Evolutionary conservation across 805 yeast genomes (phyloP), one percentile per base, ranked within the genome.

Genomic region (Candida sphagnicola): DNA sequence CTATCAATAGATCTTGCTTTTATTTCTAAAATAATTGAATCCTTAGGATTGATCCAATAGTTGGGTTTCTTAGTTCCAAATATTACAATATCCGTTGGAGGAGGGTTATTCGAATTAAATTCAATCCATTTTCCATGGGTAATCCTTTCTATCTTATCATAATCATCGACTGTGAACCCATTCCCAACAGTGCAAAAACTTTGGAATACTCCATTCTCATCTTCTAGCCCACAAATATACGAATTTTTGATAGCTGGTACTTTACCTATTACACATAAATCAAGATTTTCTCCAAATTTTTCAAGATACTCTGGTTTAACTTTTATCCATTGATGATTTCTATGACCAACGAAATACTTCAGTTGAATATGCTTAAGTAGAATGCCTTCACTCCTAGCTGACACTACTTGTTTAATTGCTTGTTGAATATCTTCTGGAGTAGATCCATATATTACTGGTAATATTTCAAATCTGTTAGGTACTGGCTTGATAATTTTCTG

Each of bases 301-400:
- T 80, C 83, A 38, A 89, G 65, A 53, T 89, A 90, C 48, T 90
- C 96, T 0, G 98, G 98, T 56, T 91, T 91, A 2, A 91, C 75
- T 53, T 91, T 91, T 12, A 88, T 66, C 96, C 97, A 91, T n/a
- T 71, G 61, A 13, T 73, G 75, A 31, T 72, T 70, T 35, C 88
- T 63, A 15, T 38, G 41, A 24, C 72, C 74, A 12, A 85, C 70
- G 2, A 61, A 54, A 55, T 91, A 91, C 12, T 56, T 61, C 2
- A 84, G 70, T 10, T 63, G 57, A 1, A 79, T 74, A 45, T 79
- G 73, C 54, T 91, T 91, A 28, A 91, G 59, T 39, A 91, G 77
- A 6, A 91, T 63, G 0, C 99, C 99, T 57, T 91, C 99, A 15
- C 87, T 75, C 35, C 83, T 73, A 28, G 65, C 65, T 2, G 68